phyloP scores from a whole-genome alignment of 176 grass and related monocot genomes.

The Avena insularis region DNA sequence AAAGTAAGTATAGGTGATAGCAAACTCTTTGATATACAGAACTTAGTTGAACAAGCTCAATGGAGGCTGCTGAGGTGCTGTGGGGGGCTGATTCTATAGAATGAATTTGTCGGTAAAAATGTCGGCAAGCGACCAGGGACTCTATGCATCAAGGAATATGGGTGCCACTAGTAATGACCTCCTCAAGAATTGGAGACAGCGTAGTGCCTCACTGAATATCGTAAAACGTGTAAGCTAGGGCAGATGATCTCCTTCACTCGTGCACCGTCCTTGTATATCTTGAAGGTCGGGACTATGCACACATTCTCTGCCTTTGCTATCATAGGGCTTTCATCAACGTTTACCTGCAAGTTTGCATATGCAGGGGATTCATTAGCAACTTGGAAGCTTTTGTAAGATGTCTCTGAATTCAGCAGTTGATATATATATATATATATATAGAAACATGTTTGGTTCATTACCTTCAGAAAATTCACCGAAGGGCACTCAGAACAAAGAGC shows the following conservation, averaged over 20 bases:
- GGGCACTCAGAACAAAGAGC: slow-evolving; percentile 60
- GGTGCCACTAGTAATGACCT: slow-evolving; percentile 19
- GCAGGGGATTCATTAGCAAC: slow-evolving; percentile 7
- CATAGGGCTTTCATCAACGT: slow-evolving; percentile 50
- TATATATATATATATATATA: background rate
- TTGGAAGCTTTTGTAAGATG: background rate
- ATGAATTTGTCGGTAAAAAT: slow-evolving; percentile 50
- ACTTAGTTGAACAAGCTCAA: slow-evolving; percentile 51
- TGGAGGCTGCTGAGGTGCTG: slow-evolving; percentile 46
- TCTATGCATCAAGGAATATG: slow-evolving; percentile 39
- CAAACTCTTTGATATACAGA: slow-evolving; percentile 55
- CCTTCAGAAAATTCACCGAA: slow-evolving; percentile 78
- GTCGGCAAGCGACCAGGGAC: slow-evolving; percentile 24
- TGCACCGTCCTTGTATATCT: slow-evolving; percentile 72
- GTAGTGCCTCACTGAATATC: slow-evolving; percentile 73
- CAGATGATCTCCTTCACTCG: slow-evolving; percentile 78
- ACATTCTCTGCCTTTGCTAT: slow-evolving; percentile 72
- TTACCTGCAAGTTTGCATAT: slow-evolving; percentile 51
- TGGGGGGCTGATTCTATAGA: slow-evolving; percentile 49
- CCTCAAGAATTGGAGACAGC: slow-evolving; percentile 56
- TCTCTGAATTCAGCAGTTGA: too few species aligned
- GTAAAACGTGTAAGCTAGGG: slow-evolving; percentile 58
- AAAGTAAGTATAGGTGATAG: slow-evolving; percentile 18
- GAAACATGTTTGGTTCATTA: slow-evolving; percentile 27
- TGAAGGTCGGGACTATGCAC: slow-evolving; percentile 59